These are phyloP conservation scores for Leishmania amazonensis DNA, from an alignment of 208 protist species.

Conservation along the genomic window DNA sequence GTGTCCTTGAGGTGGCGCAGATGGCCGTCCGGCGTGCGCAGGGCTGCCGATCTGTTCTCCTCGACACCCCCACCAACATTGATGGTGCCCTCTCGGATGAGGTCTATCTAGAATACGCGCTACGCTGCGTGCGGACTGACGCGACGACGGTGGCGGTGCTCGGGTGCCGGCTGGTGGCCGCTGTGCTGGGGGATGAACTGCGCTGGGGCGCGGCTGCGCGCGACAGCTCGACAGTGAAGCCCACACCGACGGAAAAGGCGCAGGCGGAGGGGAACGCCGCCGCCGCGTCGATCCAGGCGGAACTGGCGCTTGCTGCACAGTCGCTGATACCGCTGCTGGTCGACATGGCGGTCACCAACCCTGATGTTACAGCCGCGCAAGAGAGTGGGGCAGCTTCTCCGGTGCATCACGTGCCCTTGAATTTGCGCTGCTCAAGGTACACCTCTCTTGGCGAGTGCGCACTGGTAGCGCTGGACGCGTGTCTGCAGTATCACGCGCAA, in stretches of 20 bases:
- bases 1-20: conserved; percentile 28
- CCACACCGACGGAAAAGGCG: conserved; percentile 11
- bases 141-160: conserved; percentile 56
- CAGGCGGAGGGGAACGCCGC: conserved; percentile 2
- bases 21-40: conserved; percentile 42
- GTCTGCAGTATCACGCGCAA: conserved; percentile 39
- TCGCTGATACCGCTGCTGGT: conserved; percentile 55
- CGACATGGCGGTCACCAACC: conserved; percentile 68
- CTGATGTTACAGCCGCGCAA: conserved; percentile 49
- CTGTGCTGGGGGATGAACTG: conserved; percentile 46
- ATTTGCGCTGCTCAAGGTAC: conserved; percentile 59
- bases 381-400: conserved; percentile 54
- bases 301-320: conserved; percentile 36
- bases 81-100: conserved; percentile 78
- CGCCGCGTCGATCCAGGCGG: conserved; percentile 19
- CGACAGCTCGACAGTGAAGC: not conserved
- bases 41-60: conserved; percentile 43
- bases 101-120: conserved; percentile 68
- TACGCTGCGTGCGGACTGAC: conserved; percentile 53
- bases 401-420: conserved; percentile 52
- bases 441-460: conserved; percentile 79
- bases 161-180: conserved; percentile 64
- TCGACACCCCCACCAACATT: conserved; percentile 62
- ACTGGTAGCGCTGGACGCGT: conserved; percentile 65
- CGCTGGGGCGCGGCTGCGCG: conserved; percentile 12